phyloP scores from a whole-genome alignment of 371 early-diverging fungal genomes.

The Homolaphlyctis polyrhiza region DNA sequence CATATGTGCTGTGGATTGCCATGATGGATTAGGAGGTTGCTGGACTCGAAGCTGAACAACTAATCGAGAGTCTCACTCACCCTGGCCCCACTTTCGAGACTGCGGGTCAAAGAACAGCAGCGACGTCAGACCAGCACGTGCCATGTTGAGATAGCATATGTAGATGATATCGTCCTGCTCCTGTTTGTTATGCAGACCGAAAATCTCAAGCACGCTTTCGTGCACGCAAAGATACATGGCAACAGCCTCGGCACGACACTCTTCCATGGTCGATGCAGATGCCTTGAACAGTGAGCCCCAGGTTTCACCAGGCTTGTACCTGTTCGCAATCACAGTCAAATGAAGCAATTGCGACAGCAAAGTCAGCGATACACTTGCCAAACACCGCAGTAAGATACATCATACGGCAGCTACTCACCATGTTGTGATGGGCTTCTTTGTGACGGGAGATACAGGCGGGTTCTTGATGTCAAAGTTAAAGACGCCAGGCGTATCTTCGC shows the following conservation, averaged over 20 bases:
- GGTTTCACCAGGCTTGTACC: slow-evolving; percentile 59
- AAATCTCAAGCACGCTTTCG: slow-evolving; percentile 33
- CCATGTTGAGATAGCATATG: slow-evolving; percentile 55
- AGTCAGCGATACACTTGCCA: too few species aligned
- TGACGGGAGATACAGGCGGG: slow-evolving; percentile 42
- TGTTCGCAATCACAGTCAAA: too few species aligned
- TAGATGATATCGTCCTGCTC: slow-evolving; percentile 49
- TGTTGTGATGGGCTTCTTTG: slow-evolving; percentile 37
- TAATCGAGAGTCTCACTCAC: too few species aligned
- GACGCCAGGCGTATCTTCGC: slow-evolving; percentile 44
- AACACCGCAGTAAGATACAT: too few species aligned
- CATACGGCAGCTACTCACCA: too few species aligned
- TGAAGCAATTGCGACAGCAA: too few species aligned
- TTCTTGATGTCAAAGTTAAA: slow-evolving; percentile 47
- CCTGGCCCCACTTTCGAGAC: slow-evolving; percentile 18
- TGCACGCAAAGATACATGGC: slow-evolving; percentile 49
- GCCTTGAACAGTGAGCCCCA: slow-evolving; percentile 50
- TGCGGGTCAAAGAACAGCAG: slow-evolving; percentile 45
- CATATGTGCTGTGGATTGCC: slow-evolving; percentile 61
- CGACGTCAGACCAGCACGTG: slow-evolving; percentile 50
- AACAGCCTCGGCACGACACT: slow-evolving; percentile 63
- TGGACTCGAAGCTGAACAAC: too few species aligned
- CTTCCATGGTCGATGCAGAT: slow-evolving; percentile 41
- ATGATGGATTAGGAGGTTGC: too few species aligned
- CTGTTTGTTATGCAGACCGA: slow-evolving; percentile 43